Evolutionary conservation across 116 monocot species (phyloP).

Genomic region (Trichopus zeylanicus): DNA sequence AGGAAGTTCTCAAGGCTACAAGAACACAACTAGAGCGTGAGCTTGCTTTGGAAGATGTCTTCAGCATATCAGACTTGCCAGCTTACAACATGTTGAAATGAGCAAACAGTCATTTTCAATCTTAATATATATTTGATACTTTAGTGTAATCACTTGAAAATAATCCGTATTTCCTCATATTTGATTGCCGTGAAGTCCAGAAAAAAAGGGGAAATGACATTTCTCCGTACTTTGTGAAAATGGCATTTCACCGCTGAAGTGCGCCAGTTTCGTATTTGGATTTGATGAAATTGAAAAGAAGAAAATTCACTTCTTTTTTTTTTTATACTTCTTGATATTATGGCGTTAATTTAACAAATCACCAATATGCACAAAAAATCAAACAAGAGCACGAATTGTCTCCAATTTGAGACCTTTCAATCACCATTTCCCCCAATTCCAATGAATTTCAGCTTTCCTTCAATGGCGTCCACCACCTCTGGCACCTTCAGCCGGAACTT

Average conservation of each 20-base stretch:
- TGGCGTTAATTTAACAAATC: too few relatives aligned
- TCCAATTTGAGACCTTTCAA: too few relatives aligned
- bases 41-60: constrained; percentile 46
- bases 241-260: too few relatives aligned
- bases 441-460: background rate
- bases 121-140: background rate
- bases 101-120: background rate
- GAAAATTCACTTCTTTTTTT: too few relatives aligned
- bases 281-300: too few relatives aligned
- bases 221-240: too few relatives aligned
- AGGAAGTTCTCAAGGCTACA: constrained; percentile 85
- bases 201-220: too few relatives aligned
- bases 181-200: too few relatives aligned
- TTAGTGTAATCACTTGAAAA: background rate
- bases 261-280: too few relatives aligned
- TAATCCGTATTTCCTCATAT: background rate
- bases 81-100: constrained; percentile 46
- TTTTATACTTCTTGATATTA: too few relatives aligned
- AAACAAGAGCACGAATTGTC: too few relatives aligned
- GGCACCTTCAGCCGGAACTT: constrained; percentile 7
- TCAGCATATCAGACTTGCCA: constrained; percentile 48
- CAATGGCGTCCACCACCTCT: constrained; percentile 6
- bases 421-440: background rate
- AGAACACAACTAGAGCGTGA: constrained; percentile 70
- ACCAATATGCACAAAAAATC: too few relatives aligned